Percentiles rank a stretch among this genome's conserved stretches.
These are phyloP conservation scores for Polytolypa hystricis DNA, from an alignment of 2,329 filamentous ascomycete species.

Conservation along the genomic window DNA sequence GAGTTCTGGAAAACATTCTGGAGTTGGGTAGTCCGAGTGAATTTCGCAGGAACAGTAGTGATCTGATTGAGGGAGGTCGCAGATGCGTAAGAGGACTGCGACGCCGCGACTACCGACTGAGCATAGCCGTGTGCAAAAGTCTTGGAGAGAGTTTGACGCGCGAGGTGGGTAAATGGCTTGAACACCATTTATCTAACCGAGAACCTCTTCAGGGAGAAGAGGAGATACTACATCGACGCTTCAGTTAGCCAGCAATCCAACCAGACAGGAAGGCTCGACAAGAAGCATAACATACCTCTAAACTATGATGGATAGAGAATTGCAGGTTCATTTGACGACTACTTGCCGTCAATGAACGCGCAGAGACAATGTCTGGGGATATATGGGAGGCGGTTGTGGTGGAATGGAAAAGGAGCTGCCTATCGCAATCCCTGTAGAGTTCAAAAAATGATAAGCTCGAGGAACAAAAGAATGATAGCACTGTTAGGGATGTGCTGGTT, in stretches of 20 bases:
- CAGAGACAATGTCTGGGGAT: constrained; percentile 28
- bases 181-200: constrained; percentile 76
- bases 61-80: constrained; percentile 46
- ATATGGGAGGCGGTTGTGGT: neutral
- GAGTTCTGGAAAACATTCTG: constrained; percentile 64
- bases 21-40: constrained; percentile 50
- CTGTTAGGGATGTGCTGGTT: no score
- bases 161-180: constrained; percentile 65
- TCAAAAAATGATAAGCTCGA: no score
- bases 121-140: constrained; percentile 96
- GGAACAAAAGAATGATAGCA: no score
- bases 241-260: constrained; percentile 9
- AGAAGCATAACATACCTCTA: constrained; percentile 46
- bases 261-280: neutral
- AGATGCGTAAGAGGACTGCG: constrained; percentile 70
- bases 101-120: constrained; percentile 91
- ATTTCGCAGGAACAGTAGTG: constrained; percentile 38
- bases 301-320: constrained; percentile 47
- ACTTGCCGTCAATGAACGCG: constrained; percentile 83
- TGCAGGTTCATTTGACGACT: constrained; percentile 99
- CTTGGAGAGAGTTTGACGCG: constrained; percentile 95
- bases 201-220: constrained; percentile 54
- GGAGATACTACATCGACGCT: constrained; percentile 36
- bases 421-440: no score
- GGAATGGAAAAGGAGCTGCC: neutral